Conservation (phyloP, 495 filamentous ascomycete genomes). For the Annulohypoxylon stygium region DNA sequence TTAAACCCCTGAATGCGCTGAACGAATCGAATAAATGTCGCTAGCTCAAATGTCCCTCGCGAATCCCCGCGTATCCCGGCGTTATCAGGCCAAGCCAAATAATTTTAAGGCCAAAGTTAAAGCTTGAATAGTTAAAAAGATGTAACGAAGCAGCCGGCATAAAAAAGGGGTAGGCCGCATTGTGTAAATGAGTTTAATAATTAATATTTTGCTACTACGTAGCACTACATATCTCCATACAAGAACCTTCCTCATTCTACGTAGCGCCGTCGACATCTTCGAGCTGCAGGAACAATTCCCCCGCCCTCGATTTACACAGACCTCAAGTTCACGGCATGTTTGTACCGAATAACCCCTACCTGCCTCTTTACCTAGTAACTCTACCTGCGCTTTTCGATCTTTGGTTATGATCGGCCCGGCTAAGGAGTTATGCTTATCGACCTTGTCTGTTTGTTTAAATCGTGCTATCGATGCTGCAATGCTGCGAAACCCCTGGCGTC, state of each 20-base stretch:
- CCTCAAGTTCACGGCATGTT: not conserved
- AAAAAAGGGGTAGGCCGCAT: constrained; percentile 24
- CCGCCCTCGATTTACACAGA: not conserved
- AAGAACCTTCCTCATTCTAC: constrained; percentile 38
- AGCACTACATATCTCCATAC: constrained; percentile 18
- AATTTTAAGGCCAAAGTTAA: too few species aligned
- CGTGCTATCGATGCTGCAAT: not conserved
- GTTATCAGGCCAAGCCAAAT: not conserved
- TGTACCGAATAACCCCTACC: not conserved
- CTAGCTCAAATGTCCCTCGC: not conserved
- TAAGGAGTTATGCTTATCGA: constrained; percentile 16
- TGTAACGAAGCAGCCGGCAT: constrained; percentile 28
- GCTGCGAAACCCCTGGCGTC: not conserved
- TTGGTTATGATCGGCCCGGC: constrained; percentile 40
- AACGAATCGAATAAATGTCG: not conserved
- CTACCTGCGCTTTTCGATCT: constrained; percentile 1
- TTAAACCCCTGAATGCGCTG: constrained; percentile 8
- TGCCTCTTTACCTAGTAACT: not conserved
- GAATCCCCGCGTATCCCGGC: not conserved
- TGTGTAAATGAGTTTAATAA: not conserved
- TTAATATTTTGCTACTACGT: constrained; percentile 28
- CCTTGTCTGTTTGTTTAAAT: not conserved
- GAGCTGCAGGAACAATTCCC: constrained; percentile 32
- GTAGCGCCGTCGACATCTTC: constrained; percentile 16
- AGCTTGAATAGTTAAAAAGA: not conserved